Conservation (phyloP, 2,329 filamentous ascomycete genomes). For the Dactylellina cionopaga region DNA sequence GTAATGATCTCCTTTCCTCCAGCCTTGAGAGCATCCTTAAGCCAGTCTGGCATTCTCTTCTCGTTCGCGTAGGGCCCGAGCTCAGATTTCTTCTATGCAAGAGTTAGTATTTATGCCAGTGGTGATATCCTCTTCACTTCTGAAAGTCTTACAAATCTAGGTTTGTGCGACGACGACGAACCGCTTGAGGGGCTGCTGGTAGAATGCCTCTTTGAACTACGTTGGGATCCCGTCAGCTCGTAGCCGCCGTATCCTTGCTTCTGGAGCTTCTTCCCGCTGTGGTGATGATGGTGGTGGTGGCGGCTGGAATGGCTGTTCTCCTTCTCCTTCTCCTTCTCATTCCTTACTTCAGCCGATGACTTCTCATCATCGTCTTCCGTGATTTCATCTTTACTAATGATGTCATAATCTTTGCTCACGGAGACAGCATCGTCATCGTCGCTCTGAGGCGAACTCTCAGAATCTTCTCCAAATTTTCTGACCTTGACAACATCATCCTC, state of each 20-base stretch:
- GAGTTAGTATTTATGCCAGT: constrained; percentile 18
- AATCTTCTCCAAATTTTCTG: constrained; percentile 1
- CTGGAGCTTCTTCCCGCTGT: constrained; percentile 30
- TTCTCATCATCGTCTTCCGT: constrained; percentile 24
- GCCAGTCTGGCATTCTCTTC: constrained; percentile 76
- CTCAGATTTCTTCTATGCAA: constrained; percentile 66
- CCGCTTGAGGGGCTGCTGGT: neutral
- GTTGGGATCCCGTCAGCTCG: neutral
- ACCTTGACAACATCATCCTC: constrained; percentile 23
- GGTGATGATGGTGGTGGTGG: neutral
- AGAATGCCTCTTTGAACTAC: neutral
- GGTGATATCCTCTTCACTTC: too few species aligned
- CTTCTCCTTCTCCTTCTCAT: neutral
- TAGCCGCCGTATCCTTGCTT: constrained; percentile 42
- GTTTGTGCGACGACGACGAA: constrained; percentile 6
- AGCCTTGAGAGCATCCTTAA: constrained; percentile 71
- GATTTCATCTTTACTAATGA: constrained; percentile 29
- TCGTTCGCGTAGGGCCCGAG: constrained; percentile 78
- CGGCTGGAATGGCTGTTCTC: neutral
- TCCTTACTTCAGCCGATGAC: neutral
- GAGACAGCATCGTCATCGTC: constrained; percentile 28
- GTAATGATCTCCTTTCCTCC: constrained; percentile 65
- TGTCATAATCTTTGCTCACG: constrained; percentile 33
- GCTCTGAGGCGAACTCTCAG: neutral
- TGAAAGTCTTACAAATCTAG: constrained; percentile 35